Conservation (phyloP, 1,284 basidiomycete genomes). For the Marasmius sp. region DNA sequence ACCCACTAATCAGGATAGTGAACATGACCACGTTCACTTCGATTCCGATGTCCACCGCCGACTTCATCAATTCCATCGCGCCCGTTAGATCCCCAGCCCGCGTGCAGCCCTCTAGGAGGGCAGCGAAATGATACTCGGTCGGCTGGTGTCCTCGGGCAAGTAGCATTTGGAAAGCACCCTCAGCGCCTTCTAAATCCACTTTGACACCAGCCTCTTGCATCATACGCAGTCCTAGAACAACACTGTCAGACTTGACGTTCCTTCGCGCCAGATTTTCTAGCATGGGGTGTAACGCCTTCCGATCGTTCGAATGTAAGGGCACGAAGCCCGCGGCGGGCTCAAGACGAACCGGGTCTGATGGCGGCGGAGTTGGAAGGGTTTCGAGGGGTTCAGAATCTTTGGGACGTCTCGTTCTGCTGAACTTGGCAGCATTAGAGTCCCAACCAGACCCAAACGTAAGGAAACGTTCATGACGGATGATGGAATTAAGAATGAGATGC, state of each 20-base stretch:
- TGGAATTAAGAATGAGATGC: constrained; percentile 47
- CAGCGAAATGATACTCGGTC: constrained; percentile 65
- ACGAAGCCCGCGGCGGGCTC: constrained; percentile 52
- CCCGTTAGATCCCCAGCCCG: constrained; percentile 50
- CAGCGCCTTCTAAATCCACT: constrained; percentile 49
- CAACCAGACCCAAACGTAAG: constrained; percentile 48
- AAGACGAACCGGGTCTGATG: constrained; percentile 29
- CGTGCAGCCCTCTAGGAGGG: constrained; percentile 68
- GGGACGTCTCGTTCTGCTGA: constrained; percentile 30
- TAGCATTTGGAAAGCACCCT: constrained; percentile 54
- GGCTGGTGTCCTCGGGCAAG: constrained; percentile 64
- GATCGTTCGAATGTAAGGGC: constrained; percentile 27
- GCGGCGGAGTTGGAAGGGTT: constrained; percentile 12
- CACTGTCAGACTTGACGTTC: constrained; percentile 52
- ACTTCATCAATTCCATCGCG: constrained; percentile 51
- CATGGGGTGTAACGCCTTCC: constrained; percentile 41
- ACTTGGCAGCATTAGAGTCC: constrained; percentile 41
- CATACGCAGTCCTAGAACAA: constrained; percentile 60
- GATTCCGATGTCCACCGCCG: constrained; percentile 48
- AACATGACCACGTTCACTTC: constrained; percentile 63
- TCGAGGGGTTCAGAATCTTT: constrained; percentile 2
- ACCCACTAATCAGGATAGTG: constrained; percentile 69
- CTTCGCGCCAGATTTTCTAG: constrained; percentile 45
- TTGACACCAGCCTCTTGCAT: constrained; percentile 55
- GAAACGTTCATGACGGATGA: constrained; percentile 49